Evolutionary conservation across 208 protist species (phyloP), one percentile per base, ranked within the genome.

Genomic region (Trypanosoma platydactyli): DNA sequence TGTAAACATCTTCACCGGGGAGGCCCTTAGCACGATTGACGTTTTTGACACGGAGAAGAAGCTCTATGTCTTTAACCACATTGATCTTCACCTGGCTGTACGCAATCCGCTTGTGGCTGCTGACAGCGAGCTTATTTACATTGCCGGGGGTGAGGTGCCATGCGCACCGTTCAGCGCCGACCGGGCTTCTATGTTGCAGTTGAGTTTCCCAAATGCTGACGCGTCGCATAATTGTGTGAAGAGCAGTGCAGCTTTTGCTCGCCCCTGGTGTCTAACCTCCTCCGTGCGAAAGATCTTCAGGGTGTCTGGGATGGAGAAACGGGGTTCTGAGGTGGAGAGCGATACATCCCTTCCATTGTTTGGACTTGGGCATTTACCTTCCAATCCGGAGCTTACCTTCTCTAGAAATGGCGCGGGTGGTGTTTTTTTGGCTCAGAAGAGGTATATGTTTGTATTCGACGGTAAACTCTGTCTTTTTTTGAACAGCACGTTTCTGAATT

Each of bases 81-180:
- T 50, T 13, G 20, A 50, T 16, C 70, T 71, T 9, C 16, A 18
- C 41, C 2, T 13, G 16, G 49, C 62, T 33, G 45, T 69, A 24
- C 62, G 41, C 18, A 63, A 69, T 41, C 60, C 70, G 24, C 51
- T 70, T 9, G 64, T 76, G 4, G 45, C 62, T 50, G 24, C 57
- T 2, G 70, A 76, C 40, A 76, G 42, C 51, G 52, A 24, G 35
- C 29, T 76, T 35, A 60, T 76, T 27, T 76, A 70, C 24, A 42
- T 76, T 50, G 46, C 52, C 16, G 70, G 62, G 25, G 70, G 70
- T n/a, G 40, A 66, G 27, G 44, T 1, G 16, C 41, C 46, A 27
- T 1, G 38, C 33, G 20, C 12, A n/a, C 5, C 35, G 11, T 16
- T 4, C 20, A 41, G 1, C 20, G 15, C 5, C 24, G 27, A 50